These are phyloP conservation scores for Metarhizium robertsii DNA, from an alignment of 2,329 filamentous ascomycete species.

Conservation along the genomic window DNA sequence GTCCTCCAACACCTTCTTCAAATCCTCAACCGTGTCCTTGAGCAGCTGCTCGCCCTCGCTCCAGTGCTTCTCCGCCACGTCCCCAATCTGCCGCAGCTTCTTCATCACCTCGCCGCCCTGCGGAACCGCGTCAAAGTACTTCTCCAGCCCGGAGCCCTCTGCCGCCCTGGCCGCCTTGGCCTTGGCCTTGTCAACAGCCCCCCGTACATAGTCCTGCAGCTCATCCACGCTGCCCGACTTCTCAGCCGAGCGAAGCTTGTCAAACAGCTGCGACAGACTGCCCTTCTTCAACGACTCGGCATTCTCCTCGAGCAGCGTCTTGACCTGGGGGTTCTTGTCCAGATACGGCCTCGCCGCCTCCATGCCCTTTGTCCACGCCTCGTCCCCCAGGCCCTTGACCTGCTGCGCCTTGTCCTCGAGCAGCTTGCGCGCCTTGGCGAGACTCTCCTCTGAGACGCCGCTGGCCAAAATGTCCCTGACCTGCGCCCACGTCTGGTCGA, in stretches of 20 bases:
- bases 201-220: conserved; percentile 24
- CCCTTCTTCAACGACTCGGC: conserved; percentile 57
- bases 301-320: conserved; percentile 64
- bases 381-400: conserved; percentile 57
- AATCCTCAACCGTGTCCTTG: conserved; percentile 58
- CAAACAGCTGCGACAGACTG: conserved; percentile 53
- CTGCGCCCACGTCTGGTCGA: conserved; percentile 62
- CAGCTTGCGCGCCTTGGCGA: conserved; percentile 49
- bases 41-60: conserved; percentile 61
- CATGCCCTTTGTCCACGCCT: conserved; percentile 62
- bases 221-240: conserved; percentile 50
- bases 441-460: conserved; percentile 44
- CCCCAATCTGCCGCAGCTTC: conserved; percentile 55
- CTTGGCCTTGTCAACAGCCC: conserved; percentile 16
- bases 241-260: conserved; percentile 50
- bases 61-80: conserved; percentile 58
- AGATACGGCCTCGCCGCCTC: conserved; percentile 63
- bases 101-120: conserved; percentile 54
- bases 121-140: conserved; percentile 58
- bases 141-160: conserved; percentile 36
- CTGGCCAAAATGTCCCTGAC: conserved; percentile 53
- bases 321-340: conserved; percentile 68
- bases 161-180: conserved; percentile 25
- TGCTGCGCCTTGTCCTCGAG: conserved; percentile 62
- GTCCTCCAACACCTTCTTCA: conserved; percentile 54